Base-by-base conservation (phyloP, 1,139 yeast species). In the Candida buenavistaensis region DNA sequence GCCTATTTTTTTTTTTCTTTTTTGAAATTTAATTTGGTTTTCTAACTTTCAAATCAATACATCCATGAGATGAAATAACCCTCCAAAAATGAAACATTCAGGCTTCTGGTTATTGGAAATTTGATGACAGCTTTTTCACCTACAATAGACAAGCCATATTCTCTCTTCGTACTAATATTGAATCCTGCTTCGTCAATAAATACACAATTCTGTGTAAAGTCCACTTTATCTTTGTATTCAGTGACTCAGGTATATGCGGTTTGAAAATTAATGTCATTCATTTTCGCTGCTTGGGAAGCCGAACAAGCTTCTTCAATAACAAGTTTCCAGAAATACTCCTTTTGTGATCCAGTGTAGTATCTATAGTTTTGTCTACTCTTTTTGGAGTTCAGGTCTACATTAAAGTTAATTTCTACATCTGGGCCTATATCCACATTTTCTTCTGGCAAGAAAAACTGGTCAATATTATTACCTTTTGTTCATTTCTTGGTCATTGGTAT, bases 161-260 rank as follows among this genome's bases (percentile, higher is more conserved):
- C 37, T 4, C 43, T 23, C 26, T 33, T 40, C 41, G 41, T 41
- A 26, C 43, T 39, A 20, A 41, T 35, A 26, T 37, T 39, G 36
- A 41, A 43, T 3, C 37, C 45, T 13, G 44, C 41, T 37, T 41
- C 45, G 28, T 41, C 43, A 15, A 41, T 37, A 16, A 41, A 43
- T 6, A 35, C 40, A 31, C 42, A 41, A 23, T 40, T 42, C 19
- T 14, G 22, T 23, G 23, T 28, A n/a, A 25, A 25, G 21, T 16
- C 34, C 7, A 25, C 24, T n/a, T 25, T 25, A 23, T 32, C 28
- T 28, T 32, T 22, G 23, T 28, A 17, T 17, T 17, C 19, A 17
- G 19, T 17, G 19, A 7, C 19, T 7, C 19, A 17, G 19, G 33
- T 30, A 14, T 30, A 30, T n/a, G 33, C 28, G 19, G 33, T 30